A percentile compares a stretch with the other conserved stretches of the same genome.
Conservation (phyloP, 225 moss, liverwort and hornwort genomes). For the Pseudoscleropodium purum region DNA sequence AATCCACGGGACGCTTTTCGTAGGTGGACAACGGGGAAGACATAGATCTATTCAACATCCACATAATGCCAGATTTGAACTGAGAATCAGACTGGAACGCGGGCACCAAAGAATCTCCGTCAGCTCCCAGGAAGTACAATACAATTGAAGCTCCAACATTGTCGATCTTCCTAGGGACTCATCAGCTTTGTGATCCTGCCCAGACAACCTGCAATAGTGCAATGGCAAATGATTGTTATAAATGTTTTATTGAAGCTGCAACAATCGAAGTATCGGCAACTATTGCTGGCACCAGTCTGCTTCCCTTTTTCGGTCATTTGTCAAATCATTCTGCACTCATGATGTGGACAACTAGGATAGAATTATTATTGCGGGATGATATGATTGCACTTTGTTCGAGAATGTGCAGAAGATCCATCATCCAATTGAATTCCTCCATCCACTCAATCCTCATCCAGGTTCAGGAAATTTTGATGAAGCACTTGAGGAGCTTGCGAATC, state of each 20-base stretch:
- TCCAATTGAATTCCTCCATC: not conserved
- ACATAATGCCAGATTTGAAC: not conserved
- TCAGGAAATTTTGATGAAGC: not conserved
- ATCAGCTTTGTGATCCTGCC: not conserved
- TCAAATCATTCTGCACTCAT: slow-evolving; percentile 7
- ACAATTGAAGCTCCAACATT: not conserved
- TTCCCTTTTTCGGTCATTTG: not conserved
- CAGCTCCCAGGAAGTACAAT: not conserved
- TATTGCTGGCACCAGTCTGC: not conserved
- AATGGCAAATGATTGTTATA: not conserved
- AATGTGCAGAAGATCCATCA: not conserved
- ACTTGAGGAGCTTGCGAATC: not conserved
- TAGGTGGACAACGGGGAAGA: not conserved
- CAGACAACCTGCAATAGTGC: not conserved
- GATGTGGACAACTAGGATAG: not conserved
- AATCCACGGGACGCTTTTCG: not conserved
- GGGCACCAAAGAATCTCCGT: not conserved
- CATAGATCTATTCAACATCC: not conserved
- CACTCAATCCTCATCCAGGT: not conserved
- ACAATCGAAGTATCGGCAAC: not conserved
- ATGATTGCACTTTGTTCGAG: slow-evolving; percentile 2
- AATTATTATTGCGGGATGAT: not conserved
- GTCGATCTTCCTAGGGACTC: not conserved
- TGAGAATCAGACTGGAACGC: not conserved
- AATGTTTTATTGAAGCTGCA: not conserved